A percentile compares a stretch with the other conserved stretches of the same genome.
Evolutionary conservation across 2,329 filamentous ascomycete species (phyloP).

Genomic region (Lachnellula willkommii): DNA sequence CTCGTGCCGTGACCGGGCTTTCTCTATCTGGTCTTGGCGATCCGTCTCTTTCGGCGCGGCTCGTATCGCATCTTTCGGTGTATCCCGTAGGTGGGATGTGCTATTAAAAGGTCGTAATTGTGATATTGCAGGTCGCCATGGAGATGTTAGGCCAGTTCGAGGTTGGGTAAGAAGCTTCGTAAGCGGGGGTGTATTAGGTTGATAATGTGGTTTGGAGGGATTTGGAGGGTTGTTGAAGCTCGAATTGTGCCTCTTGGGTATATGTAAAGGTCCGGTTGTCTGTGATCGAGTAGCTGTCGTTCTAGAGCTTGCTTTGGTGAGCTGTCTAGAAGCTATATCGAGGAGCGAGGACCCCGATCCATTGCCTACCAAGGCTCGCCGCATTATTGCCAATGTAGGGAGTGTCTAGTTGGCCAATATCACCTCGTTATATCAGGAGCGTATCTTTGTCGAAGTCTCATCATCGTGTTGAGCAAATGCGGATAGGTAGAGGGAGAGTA

Average conservation of each 20-base stretch:
- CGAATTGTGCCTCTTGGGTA: constrained; percentile 15
- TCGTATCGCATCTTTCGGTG: neutral
- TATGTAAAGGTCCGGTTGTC: neutral
- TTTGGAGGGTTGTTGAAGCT: constrained; percentile 12
- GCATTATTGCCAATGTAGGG: constrained; percentile 23
- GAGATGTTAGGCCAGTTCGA: constrained; percentile 16
- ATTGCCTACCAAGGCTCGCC: constrained; percentile 20
- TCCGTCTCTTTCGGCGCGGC: constrained; percentile 18
- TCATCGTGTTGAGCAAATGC: constrained; percentile 18
- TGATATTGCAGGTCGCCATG: constrained; percentile 27
- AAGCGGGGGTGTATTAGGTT: neutral
- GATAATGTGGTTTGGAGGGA: neutral
- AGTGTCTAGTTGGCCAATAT: constrained; percentile 20
- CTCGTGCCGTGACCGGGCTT: constrained; percentile 35
- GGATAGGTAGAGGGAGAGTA: neutral
- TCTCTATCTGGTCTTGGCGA: constrained; percentile 31
- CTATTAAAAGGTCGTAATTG: constrained; percentile 28
- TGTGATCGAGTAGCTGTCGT: constrained; percentile 9
- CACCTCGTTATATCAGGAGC: constrained; percentile 22
- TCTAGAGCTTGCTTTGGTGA: constrained; percentile 13
- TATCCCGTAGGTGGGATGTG: constrained; percentile 19
- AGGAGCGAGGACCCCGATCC: constrained; percentile 20
- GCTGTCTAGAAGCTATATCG: constrained; percentile 23
- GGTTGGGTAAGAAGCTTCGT: constrained; percentile 13
- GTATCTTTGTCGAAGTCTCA: constrained; percentile 21